phyloP scores from a whole-genome alignment of 148 eudicot species.

The Diospyros kaki region DNA sequence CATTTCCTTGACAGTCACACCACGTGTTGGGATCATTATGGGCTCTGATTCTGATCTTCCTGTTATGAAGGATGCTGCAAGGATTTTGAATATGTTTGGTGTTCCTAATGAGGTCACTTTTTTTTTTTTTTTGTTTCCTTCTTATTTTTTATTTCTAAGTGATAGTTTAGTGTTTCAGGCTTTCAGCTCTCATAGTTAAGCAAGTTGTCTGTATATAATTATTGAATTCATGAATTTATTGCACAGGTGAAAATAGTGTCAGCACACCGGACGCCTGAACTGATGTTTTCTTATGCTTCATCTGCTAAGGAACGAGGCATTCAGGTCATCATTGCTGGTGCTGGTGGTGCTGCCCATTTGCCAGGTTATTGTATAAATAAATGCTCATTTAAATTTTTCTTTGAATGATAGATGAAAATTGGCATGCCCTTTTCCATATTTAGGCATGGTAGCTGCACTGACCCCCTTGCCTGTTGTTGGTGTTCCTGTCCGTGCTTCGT shows the following conservation, averaged over 20 bases:
- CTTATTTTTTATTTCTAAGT: too few species aligned
- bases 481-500: constrained; percentile 82
- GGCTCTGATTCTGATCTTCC: constrained; percentile 98
- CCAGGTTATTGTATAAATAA: constrained; percentile 52
- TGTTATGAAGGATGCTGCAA: constrained; percentile 16
- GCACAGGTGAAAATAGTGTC: constrained; percentile 34
- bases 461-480: constrained; percentile 95
- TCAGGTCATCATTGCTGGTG: constrained; percentile 92
- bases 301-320: constrained; percentile 76
- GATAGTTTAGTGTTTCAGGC: not conserved
- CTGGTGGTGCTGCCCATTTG: constrained; percentile 99
- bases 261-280: not conserved
- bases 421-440: constrained; percentile 11
- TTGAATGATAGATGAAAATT: constrained; percentile 5
- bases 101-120: constrained; percentile 63
- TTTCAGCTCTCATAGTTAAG: not conserved
- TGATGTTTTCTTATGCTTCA: constrained; percentile 39
- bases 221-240: not conserved
- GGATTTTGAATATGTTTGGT: constrained; percentile 32
- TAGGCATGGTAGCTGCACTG: constrained; percentile 97
- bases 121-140: not conserved
- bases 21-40: constrained; percentile 90
- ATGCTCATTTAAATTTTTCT: not conserved
- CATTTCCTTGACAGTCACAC: constrained; percentile 34
- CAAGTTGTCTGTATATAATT: not conserved